Evolutionary conservation across 306 rosid genomes (phyloP), one percentile per base, ranked within the genome.

Genomic region (Quercus alba): DNA sequence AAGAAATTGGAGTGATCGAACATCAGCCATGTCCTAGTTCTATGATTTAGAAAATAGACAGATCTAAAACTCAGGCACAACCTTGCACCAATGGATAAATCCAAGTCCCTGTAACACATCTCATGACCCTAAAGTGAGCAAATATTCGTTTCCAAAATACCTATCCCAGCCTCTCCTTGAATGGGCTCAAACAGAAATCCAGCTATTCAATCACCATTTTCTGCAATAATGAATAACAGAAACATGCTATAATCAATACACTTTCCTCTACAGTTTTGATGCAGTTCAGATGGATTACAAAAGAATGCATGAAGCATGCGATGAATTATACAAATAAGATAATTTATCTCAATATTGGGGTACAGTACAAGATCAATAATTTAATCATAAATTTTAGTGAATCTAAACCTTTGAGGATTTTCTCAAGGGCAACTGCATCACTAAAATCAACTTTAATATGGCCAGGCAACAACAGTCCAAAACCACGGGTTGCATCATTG

Each of bases 151-250:
- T 46, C 26, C 5, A 55, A 26, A 80, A 23, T 26, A 83, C 30
- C 76, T 93, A 95, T 94, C 96, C 98, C 97, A 23, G 99, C 99
- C 85, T 95, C 98, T 80, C 99, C 99, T 83, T 95, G 98, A 71
- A 95, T 93, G 75, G 99, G 98, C 78, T 95, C 99, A 78, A 95
- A 90, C 86, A 95, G 89, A 88, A 93, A 93, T 75, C 94, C 99
- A 78, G 98, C 98, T 31, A 91, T 87, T 55, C 63, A 81, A 57
- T 93, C 87, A 70, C 97, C 98, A 20, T 83, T 78, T 81, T 93
- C 99, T 95, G 97, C 88, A 85, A 64, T 38, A 75, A 33, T 33
- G 35, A 80, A 86, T 63, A 73, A 59, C 23, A 81, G 77, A 78
- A 63, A 75, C 11, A 46, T 2, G 52, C 52, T 10, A 46, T 46